phyloP scores from a whole-genome alignment of 2,329 filamentous ascomycete genomes.

The Colletotrichum brevisporum region DNA sequence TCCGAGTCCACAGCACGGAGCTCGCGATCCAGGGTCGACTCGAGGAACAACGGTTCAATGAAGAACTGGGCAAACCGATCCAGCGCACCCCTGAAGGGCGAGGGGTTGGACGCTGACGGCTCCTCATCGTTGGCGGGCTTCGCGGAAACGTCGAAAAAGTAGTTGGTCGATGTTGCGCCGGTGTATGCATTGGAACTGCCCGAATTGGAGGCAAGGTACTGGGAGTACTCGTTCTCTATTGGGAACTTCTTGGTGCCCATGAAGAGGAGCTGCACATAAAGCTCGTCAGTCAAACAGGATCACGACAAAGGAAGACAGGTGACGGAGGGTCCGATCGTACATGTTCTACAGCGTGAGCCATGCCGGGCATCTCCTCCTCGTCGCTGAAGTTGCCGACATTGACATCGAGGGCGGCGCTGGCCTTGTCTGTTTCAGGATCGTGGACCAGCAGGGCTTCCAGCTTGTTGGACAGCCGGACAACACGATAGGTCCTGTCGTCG shows the following conservation, averaged over 20 bases:
- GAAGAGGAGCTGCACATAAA: constrained; percentile 77
- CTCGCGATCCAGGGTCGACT: constrained; percentile 88
- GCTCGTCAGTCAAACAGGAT: constrained; percentile 32
- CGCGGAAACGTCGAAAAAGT: constrained; percentile 95
- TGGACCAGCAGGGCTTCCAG: constrained; percentile 94
- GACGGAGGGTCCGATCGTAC: constrained; percentile 54
- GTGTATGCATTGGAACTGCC: constrained; percentile 97
- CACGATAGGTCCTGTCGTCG: constrained; percentile 89
- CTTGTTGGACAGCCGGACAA: constrained; percentile 87
- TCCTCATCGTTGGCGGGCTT: constrained; percentile 76
- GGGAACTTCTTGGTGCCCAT: constrained; percentile 99
- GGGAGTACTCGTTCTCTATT: constrained; percentile 93
- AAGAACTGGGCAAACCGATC: constrained; percentile 97
- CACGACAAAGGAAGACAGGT: constrained; percentile 16
- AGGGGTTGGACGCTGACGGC: constrained; percentile 68
- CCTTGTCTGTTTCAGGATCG: constrained; percentile 95
- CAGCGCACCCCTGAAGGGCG: constrained; percentile 81
- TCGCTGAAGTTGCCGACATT: constrained; percentile 98
- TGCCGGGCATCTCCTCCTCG: constrained; percentile 89
- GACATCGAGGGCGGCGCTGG: constrained; percentile 94
- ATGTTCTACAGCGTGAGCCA: constrained; percentile 97
- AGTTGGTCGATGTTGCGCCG: constrained; percentile 93
- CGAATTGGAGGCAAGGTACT: constrained; percentile 91
- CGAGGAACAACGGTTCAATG: constrained; percentile 87
- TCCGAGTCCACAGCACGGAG: constrained; percentile 92